Percentiles rank a stretch among this genome's conserved stretches.
Conservation (phyloP, 1,284 basidiomycete genomes). For the Ceratobasidium sp. region DNA sequence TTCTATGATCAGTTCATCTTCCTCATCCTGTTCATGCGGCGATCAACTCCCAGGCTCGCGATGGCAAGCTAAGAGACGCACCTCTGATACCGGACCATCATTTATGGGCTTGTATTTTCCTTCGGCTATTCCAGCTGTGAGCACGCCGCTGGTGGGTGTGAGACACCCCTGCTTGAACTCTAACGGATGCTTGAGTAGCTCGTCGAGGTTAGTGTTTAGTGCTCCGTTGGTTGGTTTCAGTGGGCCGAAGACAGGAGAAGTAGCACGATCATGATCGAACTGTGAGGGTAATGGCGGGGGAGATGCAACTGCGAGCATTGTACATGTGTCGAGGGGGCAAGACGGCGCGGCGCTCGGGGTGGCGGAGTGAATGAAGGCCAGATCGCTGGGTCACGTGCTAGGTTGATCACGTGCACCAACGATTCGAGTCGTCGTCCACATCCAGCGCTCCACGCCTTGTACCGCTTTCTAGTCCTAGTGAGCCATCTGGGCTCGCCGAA, state of each 20-base stretch:
- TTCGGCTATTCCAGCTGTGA: conserved; percentile 47
- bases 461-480: neutral
- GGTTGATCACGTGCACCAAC: conserved; percentile 32
- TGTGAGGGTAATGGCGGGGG: conserved; percentile 14
- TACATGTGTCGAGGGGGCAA: conserved; percentile 7
- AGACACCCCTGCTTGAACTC: conserved; percentile 42
- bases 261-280: conserved; percentile 23
- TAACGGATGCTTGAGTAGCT: conserved; percentile 29
- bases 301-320: conserved; percentile 36
- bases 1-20: neutral
- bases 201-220: conserved; percentile 10
- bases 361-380: conserved; percentile 13
- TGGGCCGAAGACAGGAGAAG: conserved; percentile 28
- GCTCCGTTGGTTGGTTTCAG: conserved; percentile 27
- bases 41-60: conserved; percentile 4
- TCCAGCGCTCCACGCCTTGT: conserved; percentile 15
- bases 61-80: neutral
- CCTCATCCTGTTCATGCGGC: conserved; percentile 10
- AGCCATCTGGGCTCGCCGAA: neutral
- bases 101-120: conserved; percentile 48
- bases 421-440: neutral
- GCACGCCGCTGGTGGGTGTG: conserved; percentile 38
- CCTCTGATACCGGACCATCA: conserved; percentile 33
- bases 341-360: neutral
- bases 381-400: conserved; percentile 33